These are phyloP conservation scores for Elsinoe ampelina DNA, from an alignment of 2,329 filamentous ascomycete species.

Conservation along the genomic window DNA sequence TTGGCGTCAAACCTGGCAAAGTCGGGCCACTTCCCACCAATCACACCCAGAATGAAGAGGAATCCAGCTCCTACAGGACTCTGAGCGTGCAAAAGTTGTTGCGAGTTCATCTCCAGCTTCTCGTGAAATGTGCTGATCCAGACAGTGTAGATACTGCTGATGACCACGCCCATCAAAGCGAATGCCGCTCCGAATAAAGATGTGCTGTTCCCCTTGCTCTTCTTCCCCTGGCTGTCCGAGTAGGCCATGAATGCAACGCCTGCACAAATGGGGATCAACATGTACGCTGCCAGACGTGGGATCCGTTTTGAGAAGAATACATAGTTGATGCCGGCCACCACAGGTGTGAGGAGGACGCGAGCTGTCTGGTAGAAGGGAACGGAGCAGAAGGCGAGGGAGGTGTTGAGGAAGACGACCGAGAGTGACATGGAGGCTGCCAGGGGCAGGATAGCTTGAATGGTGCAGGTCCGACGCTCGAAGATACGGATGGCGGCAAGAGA, in stretches of 20 bases:
- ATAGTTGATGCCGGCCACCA: constrained; percentile 56
- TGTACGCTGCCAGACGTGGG: constrained; percentile 44
- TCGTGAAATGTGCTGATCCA: constrained; percentile 60
- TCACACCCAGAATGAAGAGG: constrained; percentile 57
- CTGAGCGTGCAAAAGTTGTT: constrained; percentile 61
- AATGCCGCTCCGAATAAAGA: constrained; percentile 52
- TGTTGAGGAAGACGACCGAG: constrained; percentile 60
- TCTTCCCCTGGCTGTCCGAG: constrained; percentile 48
- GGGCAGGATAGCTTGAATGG: constrained; percentile 51
- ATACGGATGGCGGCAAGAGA: constrained; percentile 38
- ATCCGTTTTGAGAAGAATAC: constrained; percentile 50
- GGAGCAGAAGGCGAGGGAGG: constrained; percentile 57
- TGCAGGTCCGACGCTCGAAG: constrained; percentile 49
- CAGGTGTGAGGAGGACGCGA: constrained; percentile 57
- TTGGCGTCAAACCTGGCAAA: constrained; percentile 42
- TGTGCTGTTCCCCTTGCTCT: constrained; percentile 44
- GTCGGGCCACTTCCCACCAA: constrained; percentile 54
- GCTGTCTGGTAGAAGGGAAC: constrained; percentile 64
- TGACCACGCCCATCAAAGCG: constrained; percentile 54
- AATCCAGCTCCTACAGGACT: constrained; percentile 54
- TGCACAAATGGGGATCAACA: constrained; percentile 51
- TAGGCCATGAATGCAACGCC: constrained; percentile 60
- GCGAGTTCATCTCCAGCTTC: constrained; percentile 57
- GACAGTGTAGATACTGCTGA: constrained; percentile 60
- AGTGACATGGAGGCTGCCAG: constrained; percentile 57